phyloP scores from a whole-genome alignment of 169 alveolate genomes.

The Cystoisospora suis region DNA sequence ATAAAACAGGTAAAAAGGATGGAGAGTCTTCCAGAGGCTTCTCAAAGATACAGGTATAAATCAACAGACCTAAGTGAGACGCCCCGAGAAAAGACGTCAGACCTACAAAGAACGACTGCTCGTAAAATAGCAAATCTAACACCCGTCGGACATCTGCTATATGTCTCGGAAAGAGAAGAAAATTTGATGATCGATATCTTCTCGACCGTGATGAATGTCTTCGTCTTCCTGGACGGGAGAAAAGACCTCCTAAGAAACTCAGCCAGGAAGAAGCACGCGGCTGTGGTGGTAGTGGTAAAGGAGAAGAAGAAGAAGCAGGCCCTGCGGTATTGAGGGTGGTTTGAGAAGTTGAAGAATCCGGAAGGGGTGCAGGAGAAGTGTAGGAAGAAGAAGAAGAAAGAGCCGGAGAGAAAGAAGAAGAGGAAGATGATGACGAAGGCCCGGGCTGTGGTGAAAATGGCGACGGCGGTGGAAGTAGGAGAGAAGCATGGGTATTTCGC shows the following conservation, averaged over 20 bases:
- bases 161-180: neutral
- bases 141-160: slow-evolving; percentile 7
- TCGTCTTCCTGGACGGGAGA: too few species aligned
- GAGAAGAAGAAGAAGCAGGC: neutral
- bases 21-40: neutral
- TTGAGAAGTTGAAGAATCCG: neutral
- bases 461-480: too few species aligned
- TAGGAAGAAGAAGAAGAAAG: neutral
- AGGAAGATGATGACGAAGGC: neutral
- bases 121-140: slow-evolving; percentile 33
- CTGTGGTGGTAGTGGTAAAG: too few species aligned
- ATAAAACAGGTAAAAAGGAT: neutral
- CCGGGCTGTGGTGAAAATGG: too few species aligned
- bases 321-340: too few species aligned
- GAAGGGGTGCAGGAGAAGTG: neutral
- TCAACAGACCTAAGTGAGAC: neutral
- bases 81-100: neutral
- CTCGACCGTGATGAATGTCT: too few species aligned
- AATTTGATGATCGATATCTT: too few species aligned
- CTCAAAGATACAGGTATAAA: neutral
- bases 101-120: neutral
- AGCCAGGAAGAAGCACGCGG: too few species aligned
- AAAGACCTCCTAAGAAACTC: too few species aligned
- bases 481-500: too few species aligned
- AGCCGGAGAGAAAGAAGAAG: neutral